Base-by-base conservation (phyloP, 2,329 filamentous ascomycete genomes). In the Graphiopsis chlorocephala region DNA sequence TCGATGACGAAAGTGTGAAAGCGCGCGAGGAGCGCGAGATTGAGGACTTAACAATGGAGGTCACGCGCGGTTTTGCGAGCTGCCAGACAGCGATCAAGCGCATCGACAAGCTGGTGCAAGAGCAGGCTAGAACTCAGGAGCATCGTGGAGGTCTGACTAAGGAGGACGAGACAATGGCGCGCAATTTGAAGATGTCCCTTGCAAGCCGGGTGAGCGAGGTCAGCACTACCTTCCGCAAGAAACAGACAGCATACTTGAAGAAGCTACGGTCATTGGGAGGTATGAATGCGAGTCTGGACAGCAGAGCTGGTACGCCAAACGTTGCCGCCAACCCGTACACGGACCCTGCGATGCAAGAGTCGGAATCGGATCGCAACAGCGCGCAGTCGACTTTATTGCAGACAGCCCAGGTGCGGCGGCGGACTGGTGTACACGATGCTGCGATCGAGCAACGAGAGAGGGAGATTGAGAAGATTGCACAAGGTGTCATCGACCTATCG, bases 401-500 rank as follows among this genome's bases (percentile, higher is more conserved):
- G 71, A 91, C 92, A 1, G 83, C 77, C 60, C 76, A 77, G 63
- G 76, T 78, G 72, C 85, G 85, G 69, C 84, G 86, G 64, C 86
- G 88, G 65, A 90, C 88, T 65, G 81, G 81, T 50, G 67, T 74
- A n/a, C 93, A 96, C 74, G 94, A 98, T 75, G 84, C 88, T 2
- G 87, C 87, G 42, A 98, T 99, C 71, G 86, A 89, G 67, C 95
- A 98, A 77, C 91, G 95, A 68, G 95, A 99, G 79, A 89, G 91
- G 47, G 95, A 98, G 78, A 99, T 99, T 72, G 96, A 96, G 74
- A 93, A 97, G 72, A 99, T 99, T 68, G 95, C 95, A 2, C 93
- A 97, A 76, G 94, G 95, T 65, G 98, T 99, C 78, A 98, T 99
- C 73, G 94, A 98, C 75, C 83, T 99, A 8, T 92, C 94, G 4